phyloP scores from a whole-genome alignment of 139 green algal genomes.

The Trebouxia sp. region DNA sequence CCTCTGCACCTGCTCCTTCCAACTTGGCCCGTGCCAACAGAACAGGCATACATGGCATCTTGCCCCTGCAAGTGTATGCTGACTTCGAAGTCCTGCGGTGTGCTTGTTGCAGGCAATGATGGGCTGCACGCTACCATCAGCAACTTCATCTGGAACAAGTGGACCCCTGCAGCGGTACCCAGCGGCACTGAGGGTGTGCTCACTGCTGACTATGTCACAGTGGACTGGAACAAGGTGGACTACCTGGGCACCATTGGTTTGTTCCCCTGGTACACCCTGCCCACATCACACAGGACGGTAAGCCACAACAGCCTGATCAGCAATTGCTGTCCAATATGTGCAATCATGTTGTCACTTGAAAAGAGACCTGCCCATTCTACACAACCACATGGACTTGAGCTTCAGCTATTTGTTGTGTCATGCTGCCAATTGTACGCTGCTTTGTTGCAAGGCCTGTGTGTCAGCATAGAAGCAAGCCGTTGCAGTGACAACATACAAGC shows the following conservation, averaged over 20 bases:
- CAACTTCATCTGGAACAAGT: conserved; percentile 35
- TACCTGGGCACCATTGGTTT: conserved; percentile 27
- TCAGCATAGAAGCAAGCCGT: too few species aligned
- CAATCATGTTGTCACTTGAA: too few species aligned
- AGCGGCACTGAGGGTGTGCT: conserved; percentile 4
- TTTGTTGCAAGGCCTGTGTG: neutral
- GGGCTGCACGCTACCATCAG: conserved; percentile 4
- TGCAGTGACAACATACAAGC: neutral
- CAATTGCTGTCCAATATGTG: neutral
- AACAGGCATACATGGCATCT: too few species aligned
- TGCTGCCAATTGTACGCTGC: neutral
- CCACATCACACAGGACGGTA: conserved; percentile 11
- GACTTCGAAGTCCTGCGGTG: neutral
- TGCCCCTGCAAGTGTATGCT: neutral
- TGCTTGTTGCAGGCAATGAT: neutral
- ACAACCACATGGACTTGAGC: neutral
- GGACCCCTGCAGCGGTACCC: neutral
- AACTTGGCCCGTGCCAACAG: too few species aligned
- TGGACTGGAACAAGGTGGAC: conserved; percentile 35
- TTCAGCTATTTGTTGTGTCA: neutral
- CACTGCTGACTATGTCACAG: conserved; percentile 14
- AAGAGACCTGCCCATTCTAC: neutral
- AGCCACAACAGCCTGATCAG: neutral
- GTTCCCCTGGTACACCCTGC: conserved; percentile 33
- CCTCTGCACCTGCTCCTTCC: too few species aligned